Conservation (phyloP, 1,284 basidiomycete species). For the Ganoderma sp. region DNA sequence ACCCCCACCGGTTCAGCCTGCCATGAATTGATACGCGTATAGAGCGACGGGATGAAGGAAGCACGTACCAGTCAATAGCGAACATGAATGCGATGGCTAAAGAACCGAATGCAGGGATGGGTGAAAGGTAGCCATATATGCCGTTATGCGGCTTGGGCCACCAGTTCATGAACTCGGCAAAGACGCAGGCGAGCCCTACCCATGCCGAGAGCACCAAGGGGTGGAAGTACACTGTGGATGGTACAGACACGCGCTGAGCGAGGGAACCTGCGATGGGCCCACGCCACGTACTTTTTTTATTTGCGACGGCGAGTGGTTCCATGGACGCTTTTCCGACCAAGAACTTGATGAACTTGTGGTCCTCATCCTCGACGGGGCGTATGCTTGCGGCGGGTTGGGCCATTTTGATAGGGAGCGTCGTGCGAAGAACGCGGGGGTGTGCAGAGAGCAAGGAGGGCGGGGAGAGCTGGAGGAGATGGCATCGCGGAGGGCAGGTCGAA, state of each 20-base stretch:
- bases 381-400: conserved; percentile 52
- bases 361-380: conserved; percentile 55
- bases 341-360: conserved; percentile 68
- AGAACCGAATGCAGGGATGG: conserved; percentile 69
- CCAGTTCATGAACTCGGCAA: conserved; percentile 68
- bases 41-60: not conserved
- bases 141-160: conserved; percentile 59
- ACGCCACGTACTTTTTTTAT: conserved; percentile 57
- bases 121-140: conserved; percentile 57
- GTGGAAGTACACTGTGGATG: conserved; percentile 60
- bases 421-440: not conserved
- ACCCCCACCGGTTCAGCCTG: conserved; percentile 74
- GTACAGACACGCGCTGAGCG: not conserved
- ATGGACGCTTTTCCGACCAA: conserved; percentile 71
- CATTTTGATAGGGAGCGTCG: conserved; percentile 24
- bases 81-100: conserved; percentile 70
- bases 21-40: conserved; percentile 7
- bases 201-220: conserved; percentile 65
- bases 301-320: conserved; percentile 75
- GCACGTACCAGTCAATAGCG: conserved; percentile 69
- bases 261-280: not conserved
- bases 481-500: conserved; percentile 1
- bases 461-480: conserved; percentile 7
- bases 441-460: not conserved
- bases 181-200: conserved; percentile 60